phyloP scores from a whole-genome alignment of 2,329 filamentous ascomycete species.

The Dryadomyces quercus-mongolicae region DNA sequence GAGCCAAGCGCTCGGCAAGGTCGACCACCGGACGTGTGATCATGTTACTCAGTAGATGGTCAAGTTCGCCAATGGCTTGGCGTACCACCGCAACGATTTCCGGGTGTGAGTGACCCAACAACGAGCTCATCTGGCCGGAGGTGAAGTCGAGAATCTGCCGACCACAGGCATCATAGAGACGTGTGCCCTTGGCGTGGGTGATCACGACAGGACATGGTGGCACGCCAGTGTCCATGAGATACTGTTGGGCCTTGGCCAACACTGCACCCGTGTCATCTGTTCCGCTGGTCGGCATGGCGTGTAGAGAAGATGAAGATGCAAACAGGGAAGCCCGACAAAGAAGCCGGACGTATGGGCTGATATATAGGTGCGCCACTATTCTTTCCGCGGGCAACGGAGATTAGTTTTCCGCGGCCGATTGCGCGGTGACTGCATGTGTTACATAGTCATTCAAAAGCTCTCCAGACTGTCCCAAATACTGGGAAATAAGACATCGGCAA shows the following conservation, averaged over 20 bases:
- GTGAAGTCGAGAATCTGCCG: conserved; percentile 43
- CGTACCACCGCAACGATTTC: conserved; percentile 41
- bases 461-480: background rate
- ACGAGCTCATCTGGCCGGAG: conserved; percentile 46
- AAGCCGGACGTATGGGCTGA: no score
- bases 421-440: background rate
- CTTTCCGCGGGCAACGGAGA: no score
- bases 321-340: no score
- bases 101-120: conserved; percentile 44
- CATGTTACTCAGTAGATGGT: conserved; percentile 47
- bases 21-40: conserved; percentile 40
- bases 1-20: conserved; percentile 35
- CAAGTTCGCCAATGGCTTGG: conserved; percentile 33
- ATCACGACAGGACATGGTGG: conserved; percentile 24
- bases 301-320: conserved; percentile 19
- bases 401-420: no score
- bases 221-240: conserved; percentile 30
- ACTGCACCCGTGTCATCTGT: conserved; percentile 11
- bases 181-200: conserved; percentile 29
- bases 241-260: conserved; percentile 23
- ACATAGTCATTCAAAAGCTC: background rate
- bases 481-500: conserved; percentile 1
- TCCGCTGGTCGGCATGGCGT: background rate
- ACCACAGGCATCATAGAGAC: conserved; percentile 29
- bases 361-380: no score